phyloP scores from a whole-genome alignment of 2,329 filamentous ascomycete species.

The Myriosclerotinia scirpicola region DNA sequence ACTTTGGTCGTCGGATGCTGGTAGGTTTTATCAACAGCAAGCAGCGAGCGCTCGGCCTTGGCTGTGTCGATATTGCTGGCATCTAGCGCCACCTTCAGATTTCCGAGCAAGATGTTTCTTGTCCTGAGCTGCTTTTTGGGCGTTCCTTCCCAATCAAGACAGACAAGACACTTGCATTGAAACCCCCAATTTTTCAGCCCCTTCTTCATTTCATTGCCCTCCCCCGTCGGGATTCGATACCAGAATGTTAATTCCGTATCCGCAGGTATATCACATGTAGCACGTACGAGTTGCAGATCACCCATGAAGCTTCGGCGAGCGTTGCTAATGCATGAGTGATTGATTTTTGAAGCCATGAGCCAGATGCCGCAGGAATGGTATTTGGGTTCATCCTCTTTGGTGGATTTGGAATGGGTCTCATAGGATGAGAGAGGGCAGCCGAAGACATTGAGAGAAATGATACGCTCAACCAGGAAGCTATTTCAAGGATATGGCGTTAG shows the following conservation, averaged over 20 bases:
- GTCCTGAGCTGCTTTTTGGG: conserved; percentile 4
- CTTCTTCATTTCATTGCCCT: conserved; percentile 22
- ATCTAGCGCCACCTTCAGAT: conserved; percentile 23
- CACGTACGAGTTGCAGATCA: conserved; percentile 28
- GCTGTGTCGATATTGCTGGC: conserved; percentile 17
- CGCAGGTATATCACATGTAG: conserved; percentile 25
- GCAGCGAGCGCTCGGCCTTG: conserved; percentile 22
- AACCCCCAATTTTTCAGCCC: conserved; percentile 24
- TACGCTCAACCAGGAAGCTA: conserved; percentile 25
- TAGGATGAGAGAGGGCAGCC: conserved; percentile 26
- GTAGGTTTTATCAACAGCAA: conserved; percentile 23
- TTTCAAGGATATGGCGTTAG: conserved; percentile 2
- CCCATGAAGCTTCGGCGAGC: conserved; percentile 28
- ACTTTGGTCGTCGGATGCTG: conserved; percentile 4
- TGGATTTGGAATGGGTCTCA: background rate
- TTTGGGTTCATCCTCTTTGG: background rate
- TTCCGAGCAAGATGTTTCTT: conserved; percentile 18
- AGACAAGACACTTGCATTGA: conserved; percentile 26
- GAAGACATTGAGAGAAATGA: conserved; percentile 27
- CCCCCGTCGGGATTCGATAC: conserved; percentile 22
- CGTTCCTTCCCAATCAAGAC: conserved; percentile 21
- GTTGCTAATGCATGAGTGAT: conserved; percentile 32
- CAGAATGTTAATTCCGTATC: conserved; percentile 28
- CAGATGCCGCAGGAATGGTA: conserved; percentile 30
- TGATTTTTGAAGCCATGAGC: conserved; percentile 29